Evolutionary conservation across 2,329 filamentous ascomycete species (phyloP).

Genomic region (Cercospora sesami): DNA sequence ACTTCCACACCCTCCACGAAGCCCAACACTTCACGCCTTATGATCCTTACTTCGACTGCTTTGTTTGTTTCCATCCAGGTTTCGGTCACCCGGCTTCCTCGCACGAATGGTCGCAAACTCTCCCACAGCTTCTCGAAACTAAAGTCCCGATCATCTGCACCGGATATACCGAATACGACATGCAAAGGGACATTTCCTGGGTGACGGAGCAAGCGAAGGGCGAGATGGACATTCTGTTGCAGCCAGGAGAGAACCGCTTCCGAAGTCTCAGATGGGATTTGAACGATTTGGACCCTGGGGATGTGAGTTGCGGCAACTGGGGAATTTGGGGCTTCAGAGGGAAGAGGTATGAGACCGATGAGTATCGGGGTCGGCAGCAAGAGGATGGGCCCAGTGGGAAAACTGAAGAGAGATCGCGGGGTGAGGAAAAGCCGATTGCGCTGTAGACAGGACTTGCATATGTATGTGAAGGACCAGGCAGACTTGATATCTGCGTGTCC

Average conservation of each 20-base stretch:
- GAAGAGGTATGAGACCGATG: constrained; percentile 77
- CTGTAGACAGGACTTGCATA: not conserved
- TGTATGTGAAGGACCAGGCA: not conserved
- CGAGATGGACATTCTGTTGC: constrained; percentile 87
- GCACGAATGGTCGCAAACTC: constrained; percentile 89
- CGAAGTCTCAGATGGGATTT: constrained; percentile 94
- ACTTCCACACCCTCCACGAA: constrained; percentile 94
- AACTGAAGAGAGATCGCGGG: not conserved
- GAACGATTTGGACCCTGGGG: constrained; percentile 91
- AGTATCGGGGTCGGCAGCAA: constrained; percentile 30
- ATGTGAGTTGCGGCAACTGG: constrained; percentile 95
- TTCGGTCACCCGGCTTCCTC: constrained; percentile 90
- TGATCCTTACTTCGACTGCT: constrained; percentile 97
- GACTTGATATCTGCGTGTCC: not conserved
- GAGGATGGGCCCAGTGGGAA: not conserved
- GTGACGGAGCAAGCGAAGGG: constrained; percentile 80
- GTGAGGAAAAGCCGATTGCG: constrained; percentile 8
- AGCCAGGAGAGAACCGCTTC: constrained; percentile 93
- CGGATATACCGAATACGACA: constrained; percentile 92
- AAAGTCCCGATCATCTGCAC: constrained; percentile 94
- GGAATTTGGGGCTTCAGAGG: constrained; percentile 95
- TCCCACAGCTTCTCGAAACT: constrained; percentile 87
- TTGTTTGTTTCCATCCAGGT: constrained; percentile 95
- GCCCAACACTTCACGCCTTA: constrained; percentile 89
- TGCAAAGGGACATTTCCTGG: constrained; percentile 90